Evolutionary conservation across 2,329 filamentous ascomycete genomes (phyloP).

Genomic region (Monilinia vaccinii-corymbosi): DNA sequence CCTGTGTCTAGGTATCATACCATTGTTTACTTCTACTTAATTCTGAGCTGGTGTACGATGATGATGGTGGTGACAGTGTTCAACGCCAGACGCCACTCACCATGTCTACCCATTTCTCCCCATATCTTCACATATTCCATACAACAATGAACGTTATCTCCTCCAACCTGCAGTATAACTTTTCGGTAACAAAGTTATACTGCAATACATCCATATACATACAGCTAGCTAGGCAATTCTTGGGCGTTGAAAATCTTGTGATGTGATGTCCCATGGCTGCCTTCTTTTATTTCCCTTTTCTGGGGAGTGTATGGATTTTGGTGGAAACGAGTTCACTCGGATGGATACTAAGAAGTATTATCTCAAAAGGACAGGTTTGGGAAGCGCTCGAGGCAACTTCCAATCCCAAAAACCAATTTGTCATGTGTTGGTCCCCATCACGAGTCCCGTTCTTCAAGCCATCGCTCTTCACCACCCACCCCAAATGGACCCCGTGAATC

Average conservation of each 20-base stretch:
- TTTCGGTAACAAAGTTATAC: no score
- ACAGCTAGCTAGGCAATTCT: neutral
- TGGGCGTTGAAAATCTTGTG: neutral
- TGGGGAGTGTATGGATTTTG: neutral
- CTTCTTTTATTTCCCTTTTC: neutral
- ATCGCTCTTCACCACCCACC: neutral
- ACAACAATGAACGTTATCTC: no score
- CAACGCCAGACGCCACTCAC: neutral
- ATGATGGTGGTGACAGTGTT: neutral
- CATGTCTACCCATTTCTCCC: neutral
- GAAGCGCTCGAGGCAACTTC: neutral
- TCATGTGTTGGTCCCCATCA: neutral
- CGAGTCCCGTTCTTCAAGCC: no score
- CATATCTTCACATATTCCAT: no score
- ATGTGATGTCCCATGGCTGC: neutral
- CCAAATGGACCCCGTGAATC: neutral
- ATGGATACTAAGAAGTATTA: neutral
- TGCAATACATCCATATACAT: no score
- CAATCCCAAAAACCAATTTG: neutral
- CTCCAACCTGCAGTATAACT: no score
- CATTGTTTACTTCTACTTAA: no score
- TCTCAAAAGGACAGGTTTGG: neutral
- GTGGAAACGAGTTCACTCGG: neutral
- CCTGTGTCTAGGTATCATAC: neutral
- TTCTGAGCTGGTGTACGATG: no score